These are phyloP conservation scores for Sphagnum contortum DNA, from an alignment of 225 moss, liverwort and hornwort species.

Conservation along the genomic window DNA sequence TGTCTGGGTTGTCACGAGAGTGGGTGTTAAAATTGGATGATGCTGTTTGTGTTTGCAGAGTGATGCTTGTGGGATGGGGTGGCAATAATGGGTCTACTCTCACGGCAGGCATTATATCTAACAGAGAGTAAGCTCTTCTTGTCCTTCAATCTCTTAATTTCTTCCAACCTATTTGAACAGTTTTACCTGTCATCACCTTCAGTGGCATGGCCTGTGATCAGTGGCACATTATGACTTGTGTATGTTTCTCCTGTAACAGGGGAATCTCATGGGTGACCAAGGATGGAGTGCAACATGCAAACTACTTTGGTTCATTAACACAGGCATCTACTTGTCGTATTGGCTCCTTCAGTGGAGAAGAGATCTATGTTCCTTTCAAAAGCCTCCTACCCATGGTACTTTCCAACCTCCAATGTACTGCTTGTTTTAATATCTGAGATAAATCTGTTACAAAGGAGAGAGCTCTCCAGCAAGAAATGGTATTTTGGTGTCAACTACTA, in stretches of 20 bases:
- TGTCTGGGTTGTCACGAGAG: no score
- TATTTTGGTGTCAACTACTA: no score
- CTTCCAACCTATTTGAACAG: background rate
- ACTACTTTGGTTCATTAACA: constrained; percentile 82
- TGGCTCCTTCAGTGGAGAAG: constrained; percentile 79
- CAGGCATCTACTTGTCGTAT: constrained; percentile 92
- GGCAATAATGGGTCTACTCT: constrained; percentile 96
- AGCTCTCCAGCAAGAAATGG: no score
- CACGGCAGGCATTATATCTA: constrained; percentile 81
- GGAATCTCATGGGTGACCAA: constrained; percentile 99
- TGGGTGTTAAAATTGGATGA: no score
- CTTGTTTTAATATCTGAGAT: background rate
- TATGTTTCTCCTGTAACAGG: constrained; percentile 19
- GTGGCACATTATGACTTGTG: no score
- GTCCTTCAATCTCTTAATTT: background rate
- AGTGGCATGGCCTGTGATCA: no score
- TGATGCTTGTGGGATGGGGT: constrained; percentile 98
- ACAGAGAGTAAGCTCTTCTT: constrained; percentile 55
- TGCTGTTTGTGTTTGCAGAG: constrained; percentile 29
- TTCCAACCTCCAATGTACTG: no score
- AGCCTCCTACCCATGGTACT: constrained; percentile 83
- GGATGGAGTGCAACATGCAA: constrained; percentile 93
- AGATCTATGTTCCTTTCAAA: constrained; percentile 90
- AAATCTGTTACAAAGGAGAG: background rate
- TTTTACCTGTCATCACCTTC: no score